Percentiles rank a stretch among this genome's conserved stretches.
Evolutionary conservation across 2,329 filamentous ascomycete species (phyloP).

Genomic region (Botrytis deweyae): DNA sequence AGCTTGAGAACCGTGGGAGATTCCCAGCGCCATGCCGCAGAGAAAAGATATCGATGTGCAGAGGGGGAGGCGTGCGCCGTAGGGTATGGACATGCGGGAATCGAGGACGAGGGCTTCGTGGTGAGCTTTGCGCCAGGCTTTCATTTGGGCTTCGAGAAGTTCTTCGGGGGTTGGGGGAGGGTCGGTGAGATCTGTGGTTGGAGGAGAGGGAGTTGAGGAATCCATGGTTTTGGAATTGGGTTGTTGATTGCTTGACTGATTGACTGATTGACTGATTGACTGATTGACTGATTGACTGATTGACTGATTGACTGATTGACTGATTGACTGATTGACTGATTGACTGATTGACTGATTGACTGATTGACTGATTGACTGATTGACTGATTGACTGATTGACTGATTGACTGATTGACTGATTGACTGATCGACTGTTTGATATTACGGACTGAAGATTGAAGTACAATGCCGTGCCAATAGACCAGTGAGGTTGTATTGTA

Average conservation of each 20-base stretch:
- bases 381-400: no score
- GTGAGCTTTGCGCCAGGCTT: neutral
- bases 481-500: neutral
- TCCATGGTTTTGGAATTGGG: neutral
- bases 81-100: conserved; percentile 58
- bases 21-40: conserved; percentile 69
- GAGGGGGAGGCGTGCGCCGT: conserved; percentile 63
- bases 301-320: neutral
- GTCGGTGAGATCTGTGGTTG: neutral
- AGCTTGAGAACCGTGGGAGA: conserved; percentile 69
- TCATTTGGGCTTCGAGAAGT: neutral
- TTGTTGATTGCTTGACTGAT: neutral
- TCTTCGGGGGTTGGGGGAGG: neutral
- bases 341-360: neutral
- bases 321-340: neutral
- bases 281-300: neutral
- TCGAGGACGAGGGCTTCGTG: conserved; percentile 23
- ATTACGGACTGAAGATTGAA: neutral
- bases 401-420: neutral
- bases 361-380: neutral
- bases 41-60: conserved; percentile 63
- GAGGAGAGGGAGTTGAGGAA: neutral
- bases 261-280: neutral
- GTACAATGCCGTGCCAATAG: neutral
- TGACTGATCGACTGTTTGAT: neutral